A percentile compares a stretch with the other conserved stretches of the same genome.
Evolutionary conservation across 2,329 filamentous ascomycete species (phyloP).

Genomic region (Paecilomyces formosus): DNA sequence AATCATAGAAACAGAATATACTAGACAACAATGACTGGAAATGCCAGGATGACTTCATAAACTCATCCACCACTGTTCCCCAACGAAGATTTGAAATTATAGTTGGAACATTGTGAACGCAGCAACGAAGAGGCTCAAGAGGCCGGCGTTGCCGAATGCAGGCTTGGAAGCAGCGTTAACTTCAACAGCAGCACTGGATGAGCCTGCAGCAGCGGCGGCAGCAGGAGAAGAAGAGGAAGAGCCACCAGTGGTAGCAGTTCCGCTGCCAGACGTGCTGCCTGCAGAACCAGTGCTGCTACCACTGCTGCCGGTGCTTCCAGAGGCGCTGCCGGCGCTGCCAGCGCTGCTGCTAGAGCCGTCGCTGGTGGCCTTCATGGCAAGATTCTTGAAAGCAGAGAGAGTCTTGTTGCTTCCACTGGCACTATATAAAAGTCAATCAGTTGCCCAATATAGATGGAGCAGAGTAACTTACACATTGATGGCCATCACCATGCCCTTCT

Average conservation of each 20-base stretch:
- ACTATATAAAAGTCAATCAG: slow-evolving; percentile 2
- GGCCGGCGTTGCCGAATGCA: not conserved
- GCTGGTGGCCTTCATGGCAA: slow-evolving; percentile 1
- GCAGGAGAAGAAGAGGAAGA: not conserved
- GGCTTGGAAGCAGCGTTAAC: slow-evolving; percentile 1
- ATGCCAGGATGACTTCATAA: not conserved
- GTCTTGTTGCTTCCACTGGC: slow-evolving; percentile 2
- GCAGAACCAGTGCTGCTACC: not conserved
- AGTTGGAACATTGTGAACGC: slow-evolving; percentile 2
- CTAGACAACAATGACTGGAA: not conserved
- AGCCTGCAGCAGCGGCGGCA: not conserved
- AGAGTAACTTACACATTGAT: slow-evolving; percentile 58
- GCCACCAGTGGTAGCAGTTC: not conserved
- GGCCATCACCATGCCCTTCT: slow-evolving; percentile 65
- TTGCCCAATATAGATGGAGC: not conserved
- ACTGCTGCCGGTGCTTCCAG: not conserved
- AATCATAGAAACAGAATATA: not conserved
- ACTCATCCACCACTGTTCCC: not conserved
- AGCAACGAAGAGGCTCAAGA: slow-evolving; percentile 4
- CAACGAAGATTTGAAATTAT: slow-evolving; percentile 4
- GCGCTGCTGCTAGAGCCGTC: not conserved
- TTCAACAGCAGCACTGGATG: not conserved
- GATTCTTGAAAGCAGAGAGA: slow-evolving; percentile 3
- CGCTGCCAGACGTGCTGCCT: not conserved
- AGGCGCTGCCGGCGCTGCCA: not conserved